These are phyloP conservation scores for Daphne laureola DNA, from an alignment of 441 rosid genomes.

Conservation along the genomic window DNA sequence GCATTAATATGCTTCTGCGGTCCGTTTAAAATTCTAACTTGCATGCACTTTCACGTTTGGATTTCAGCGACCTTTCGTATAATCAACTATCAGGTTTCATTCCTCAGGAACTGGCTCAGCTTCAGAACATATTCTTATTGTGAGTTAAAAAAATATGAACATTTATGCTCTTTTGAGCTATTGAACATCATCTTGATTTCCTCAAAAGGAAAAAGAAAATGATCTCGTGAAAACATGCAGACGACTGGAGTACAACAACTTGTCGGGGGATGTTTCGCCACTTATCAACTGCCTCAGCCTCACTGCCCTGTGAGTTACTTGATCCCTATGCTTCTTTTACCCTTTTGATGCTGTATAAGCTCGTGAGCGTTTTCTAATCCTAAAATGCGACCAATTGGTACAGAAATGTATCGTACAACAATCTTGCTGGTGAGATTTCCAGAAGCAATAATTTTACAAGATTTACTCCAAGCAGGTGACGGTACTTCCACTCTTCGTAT, in stretches of 20 bases:
- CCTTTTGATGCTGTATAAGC: constrained; percentile 3
- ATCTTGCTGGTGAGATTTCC: constrained; percentile 73
- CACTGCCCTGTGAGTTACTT: constrained; percentile 42
- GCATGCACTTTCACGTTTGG: constrained; percentile 11
- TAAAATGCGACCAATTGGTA: constrained; percentile 9
- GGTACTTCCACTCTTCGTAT: neutral
- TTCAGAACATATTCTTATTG: constrained; percentile 71
- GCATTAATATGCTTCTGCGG: neutral
- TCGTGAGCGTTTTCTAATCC: constrained; percentile 7
- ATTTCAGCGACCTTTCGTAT: constrained; percentile 77
- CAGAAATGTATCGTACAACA: constrained; percentile 85
- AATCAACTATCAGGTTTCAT: constrained; percentile 74
- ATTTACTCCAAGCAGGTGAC: constrained; percentile 63
- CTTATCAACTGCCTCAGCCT: constrained; percentile 70
- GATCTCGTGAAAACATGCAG: constrained; percentile 28
- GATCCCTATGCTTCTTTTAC: neutral
- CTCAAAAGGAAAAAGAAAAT: too few species aligned
- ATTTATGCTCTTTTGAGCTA: neutral
- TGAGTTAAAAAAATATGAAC: constrained; percentile 22
- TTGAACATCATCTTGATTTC: neutral
- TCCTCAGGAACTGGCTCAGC: constrained; percentile 80
- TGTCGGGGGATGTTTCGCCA: constrained; percentile 62
- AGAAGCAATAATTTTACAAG: constrained; percentile 70
- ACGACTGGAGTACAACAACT: constrained; percentile 68
- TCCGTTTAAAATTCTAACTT: constrained; percentile 12